Evolutionary conservation across 768 basidiomycete genomes (phyloP), one percentile per base, ranked within the genome.

Genomic region (Dictyophora rubrovolvata): DNA sequence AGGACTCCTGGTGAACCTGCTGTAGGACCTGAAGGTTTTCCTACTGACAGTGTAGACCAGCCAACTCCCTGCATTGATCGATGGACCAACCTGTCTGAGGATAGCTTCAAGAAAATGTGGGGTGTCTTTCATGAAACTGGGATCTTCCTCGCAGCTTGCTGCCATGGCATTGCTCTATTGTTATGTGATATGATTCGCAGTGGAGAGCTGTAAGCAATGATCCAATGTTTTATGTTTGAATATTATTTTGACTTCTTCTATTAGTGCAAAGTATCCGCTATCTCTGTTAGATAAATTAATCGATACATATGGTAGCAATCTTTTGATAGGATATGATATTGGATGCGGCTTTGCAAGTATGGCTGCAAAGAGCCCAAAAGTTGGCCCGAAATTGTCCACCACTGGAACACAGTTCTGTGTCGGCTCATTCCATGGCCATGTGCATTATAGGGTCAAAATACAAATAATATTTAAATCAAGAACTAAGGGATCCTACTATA

Each of bases 171-270:
- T 0, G 59, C 70, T 2, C 56, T 71, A 0, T 64, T 64, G 52
- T 48, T 73, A 0, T 60, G 60, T 0, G 73, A 75, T 55, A 72
- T 74, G 71, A 50, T 73, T 7, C 37, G 48, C 7, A 72, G 70
- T 55, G 71, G 74, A 4, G 70, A 76, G 57, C 56, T 74, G 74
- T 74, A 64, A 55, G 72, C 69, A 34, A 18, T n/a, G n/a, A n/a
- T n/a, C n/a, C n/a, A 52, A 28, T 33, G 57, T 53, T 42, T 16
- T 37, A 18, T 18, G 17, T 6, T 20, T 7, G 17, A 4, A 18
- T 17, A 5, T 28, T 28, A 2, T 28, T 28, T 7, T 28, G 28
- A 28, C 28, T 28, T 2, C 4, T 2, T 8, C 1, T 2, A 1
- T 42, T 28, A 63, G 62, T 16, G 62, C 62, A 0, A 63, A 63